Conservation (phyloP, 2,329 filamentous ascomycete genomes). For the Beauveria pseudobassiana region DNA sequence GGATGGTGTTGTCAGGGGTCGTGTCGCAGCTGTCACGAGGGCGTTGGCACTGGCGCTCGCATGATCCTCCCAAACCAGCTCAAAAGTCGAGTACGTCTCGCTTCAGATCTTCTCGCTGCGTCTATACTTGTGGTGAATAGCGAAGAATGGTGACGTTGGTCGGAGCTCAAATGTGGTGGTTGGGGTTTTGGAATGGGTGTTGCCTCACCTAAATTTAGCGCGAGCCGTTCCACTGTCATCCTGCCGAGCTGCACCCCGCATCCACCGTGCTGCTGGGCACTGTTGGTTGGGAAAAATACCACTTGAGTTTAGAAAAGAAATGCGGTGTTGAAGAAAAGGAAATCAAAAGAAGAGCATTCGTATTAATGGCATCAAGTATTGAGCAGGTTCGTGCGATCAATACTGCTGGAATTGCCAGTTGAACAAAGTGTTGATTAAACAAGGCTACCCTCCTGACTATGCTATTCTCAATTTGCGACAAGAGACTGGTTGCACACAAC, state of each 20-base stretch:
- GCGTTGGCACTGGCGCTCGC: slow-evolving; percentile 14
- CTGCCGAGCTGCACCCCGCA: neutral
- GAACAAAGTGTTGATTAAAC: neutral
- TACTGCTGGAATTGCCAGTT: neutral
- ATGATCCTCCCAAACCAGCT: slow-evolving; percentile 14
- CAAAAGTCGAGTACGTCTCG: neutral
- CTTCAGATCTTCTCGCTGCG: neutral
- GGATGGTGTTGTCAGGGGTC: slow-evolving; percentile 10
- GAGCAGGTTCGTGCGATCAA: neutral
- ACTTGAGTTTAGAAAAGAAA: neutral
- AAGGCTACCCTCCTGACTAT: neutral
- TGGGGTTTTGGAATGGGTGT: neutral
- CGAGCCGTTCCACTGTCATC: neutral
- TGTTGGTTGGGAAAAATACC: neutral
- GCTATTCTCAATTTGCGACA: neutral
- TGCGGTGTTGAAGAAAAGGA: neutral
- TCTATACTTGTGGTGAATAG: neutral
- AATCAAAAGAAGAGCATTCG: neutral
- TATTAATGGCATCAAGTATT: too few relatives aligned
- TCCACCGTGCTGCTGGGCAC: neutral
- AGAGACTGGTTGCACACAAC: neutral
- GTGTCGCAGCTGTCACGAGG: slow-evolving; percentile 15
- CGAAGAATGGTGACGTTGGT: neutral
- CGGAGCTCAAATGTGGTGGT: neutral
- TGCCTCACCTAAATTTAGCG: neutral